Percentiles rank a stretch among this genome's conserved stretches.
These are phyloP conservation scores for Talaromyces nanjingensis DNA, from an alignment of 495 filamentous ascomycete species.

Conservation along the genomic window DNA sequence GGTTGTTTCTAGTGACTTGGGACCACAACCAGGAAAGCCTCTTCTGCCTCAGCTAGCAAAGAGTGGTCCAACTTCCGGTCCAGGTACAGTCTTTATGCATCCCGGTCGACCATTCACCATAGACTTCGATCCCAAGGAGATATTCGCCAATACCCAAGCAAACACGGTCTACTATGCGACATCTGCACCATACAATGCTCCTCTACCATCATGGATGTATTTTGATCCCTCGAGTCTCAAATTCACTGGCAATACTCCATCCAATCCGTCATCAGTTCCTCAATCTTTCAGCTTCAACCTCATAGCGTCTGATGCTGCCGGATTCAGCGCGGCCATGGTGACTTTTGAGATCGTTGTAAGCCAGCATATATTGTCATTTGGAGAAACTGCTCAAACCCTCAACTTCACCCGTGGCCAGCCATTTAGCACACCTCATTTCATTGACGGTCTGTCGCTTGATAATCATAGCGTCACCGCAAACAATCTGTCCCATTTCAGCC, in stretches of 20 bases:
- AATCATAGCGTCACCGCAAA: constrained; percentile 38
- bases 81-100: constrained; percentile 37
- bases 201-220: constrained; percentile 78
- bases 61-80: constrained; percentile 38
- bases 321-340: constrained; percentile 61
- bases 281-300: constrained; percentile 67
- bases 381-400: constrained; percentile 46
- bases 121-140: constrained; percentile 34
- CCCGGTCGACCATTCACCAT: constrained; percentile 39
- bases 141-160: constrained; percentile 38
- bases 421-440: constrained; percentile 50
- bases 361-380: constrained; percentile 58
- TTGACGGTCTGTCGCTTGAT: constrained; percentile 54
- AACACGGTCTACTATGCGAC: constrained; percentile 68
- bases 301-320: constrained; percentile 72
- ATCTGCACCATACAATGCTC: constrained; percentile 62
- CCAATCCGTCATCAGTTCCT: constrained; percentile 57
- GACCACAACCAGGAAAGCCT: constrained; percentile 40
- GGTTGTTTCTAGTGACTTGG: constrained; percentile 50
- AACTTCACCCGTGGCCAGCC: constrained; percentile 49
- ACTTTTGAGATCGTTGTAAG: constrained; percentile 65
- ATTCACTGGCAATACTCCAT: constrained; percentile 70
- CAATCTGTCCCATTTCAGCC: constrained; percentile 41
- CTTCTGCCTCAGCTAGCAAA: constrained; percentile 40
- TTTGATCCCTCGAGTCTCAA: constrained; percentile 60